These are phyloP conservation scores for Fusarium dlaminii DNA, from an alignment of 2,329 filamentous ascomycete species.

Conservation along the genomic window DNA sequence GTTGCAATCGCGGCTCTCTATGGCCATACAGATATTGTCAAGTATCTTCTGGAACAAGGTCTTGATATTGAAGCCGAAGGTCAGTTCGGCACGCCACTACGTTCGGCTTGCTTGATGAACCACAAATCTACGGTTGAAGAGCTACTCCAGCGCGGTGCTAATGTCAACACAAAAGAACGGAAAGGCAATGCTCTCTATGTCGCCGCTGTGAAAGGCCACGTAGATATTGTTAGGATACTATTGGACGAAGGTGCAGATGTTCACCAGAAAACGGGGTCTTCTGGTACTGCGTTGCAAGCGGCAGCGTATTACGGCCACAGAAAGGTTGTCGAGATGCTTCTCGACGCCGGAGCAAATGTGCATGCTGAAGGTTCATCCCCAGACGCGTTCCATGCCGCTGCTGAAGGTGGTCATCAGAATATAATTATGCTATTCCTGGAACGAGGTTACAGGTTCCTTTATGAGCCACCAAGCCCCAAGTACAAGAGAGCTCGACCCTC, in stretches of 20 bases:
- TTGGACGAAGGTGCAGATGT: neutral
- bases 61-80: slow-evolving; percentile 10
- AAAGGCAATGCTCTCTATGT: slow-evolving; percentile 8
- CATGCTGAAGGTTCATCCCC: neutral
- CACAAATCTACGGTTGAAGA: neutral
- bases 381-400: slow-evolving; percentile 11
- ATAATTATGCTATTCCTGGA: slow-evolving; percentile 1
- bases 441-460: neutral
- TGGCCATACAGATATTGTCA: neutral
- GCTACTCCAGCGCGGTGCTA: slow-evolving; percentile 6
- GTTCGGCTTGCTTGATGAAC: slow-evolving; percentile 2
- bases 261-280: neutral
- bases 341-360: neutral
- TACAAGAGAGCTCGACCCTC: neutral
- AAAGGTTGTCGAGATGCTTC: neutral
- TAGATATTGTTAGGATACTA: neutral
- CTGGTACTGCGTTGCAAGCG: neutral
- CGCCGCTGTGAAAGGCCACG: neutral
- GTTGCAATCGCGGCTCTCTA: neutral
- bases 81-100: slow-evolving; percentile 9
- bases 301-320: slow-evolving; percentile 8
- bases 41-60: neutral
- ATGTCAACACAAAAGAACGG: neutral
- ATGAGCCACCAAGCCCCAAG: neutral
- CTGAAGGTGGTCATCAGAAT: slow-evolving; percentile 6